A percentile compares a stretch with the other conserved stretches of the same genome.
Evolutionary conservation across 495 filamentous ascomycete species (phyloP).

Genomic region (Penicillium coffeae): DNA sequence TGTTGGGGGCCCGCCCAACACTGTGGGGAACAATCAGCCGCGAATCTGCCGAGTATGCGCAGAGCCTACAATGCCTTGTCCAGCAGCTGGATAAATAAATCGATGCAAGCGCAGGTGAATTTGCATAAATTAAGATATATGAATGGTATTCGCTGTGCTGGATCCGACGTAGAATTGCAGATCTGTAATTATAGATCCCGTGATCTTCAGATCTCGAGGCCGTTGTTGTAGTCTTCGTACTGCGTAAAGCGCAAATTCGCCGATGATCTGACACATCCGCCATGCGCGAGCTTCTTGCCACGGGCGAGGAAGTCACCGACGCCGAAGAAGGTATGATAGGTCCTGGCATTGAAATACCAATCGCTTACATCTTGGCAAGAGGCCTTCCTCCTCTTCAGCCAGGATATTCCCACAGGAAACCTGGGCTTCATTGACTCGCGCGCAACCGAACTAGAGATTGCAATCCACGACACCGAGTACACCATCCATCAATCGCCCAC

Average conservation of each 20-base stretch:
- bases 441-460: slow-evolving; percentile 60
- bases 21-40: not conserved
- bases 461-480: slow-evolving; percentile 65
- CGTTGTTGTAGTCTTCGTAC: not conserved
- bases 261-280: slow-evolving; percentile 1
- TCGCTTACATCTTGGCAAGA: slow-evolving; percentile 48
- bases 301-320: slow-evolving; percentile 48
- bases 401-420: slow-evolving; percentile 67
- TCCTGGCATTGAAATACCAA: not conserved
- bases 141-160: too few relatives aligned
- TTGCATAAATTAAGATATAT: too few relatives aligned
- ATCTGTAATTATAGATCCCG: too few relatives aligned
- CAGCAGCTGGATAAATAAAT: too few relatives aligned
- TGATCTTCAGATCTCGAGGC: slow-evolving; percentile 1
- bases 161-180: too few relatives aligned
- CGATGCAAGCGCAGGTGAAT: too few relatives aligned
- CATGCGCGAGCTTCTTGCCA: slow-evolving; percentile 12
- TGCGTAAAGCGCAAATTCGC: not conserved
- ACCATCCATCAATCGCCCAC: slow-evolving; percentile 82
- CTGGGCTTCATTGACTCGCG: slow-evolving; percentile 81
- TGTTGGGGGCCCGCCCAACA: not conserved
- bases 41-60: too few relatives aligned
- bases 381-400: slow-evolving; percentile 79
- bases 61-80: too few relatives aligned
- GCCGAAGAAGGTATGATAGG: slow-evolving; percentile 58